phyloP scores from a whole-genome alignment of 1,284 basidiomycete species.

The Puccinia brachypodii region DNA sequence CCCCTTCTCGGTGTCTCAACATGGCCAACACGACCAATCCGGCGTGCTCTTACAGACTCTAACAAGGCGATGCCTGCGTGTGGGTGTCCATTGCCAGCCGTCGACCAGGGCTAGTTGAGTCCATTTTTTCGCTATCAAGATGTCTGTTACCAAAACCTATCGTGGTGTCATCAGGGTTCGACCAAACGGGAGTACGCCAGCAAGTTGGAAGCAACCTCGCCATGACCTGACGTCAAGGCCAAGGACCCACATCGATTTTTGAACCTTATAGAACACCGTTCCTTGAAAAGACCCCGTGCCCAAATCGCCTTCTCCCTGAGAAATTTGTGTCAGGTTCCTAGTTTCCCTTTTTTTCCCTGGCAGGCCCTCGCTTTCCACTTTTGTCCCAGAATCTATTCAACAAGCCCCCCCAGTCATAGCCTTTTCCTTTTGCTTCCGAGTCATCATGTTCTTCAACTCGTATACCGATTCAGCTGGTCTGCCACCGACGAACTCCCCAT shows the following conservation, averaged over 20 bases:
- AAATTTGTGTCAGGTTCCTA: conserved; percentile 11
- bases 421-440: not conserved
- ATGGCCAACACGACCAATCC: too few species aligned
- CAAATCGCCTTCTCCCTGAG: not conserved
- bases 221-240: conserved; percentile 25
- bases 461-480: conserved; percentile 31
- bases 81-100: too few species aligned
- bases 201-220: not conserved
- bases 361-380: not conserved
- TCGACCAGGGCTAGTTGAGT: too few species aligned
- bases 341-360: not conserved
- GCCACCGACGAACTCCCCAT: conserved; percentile 11
- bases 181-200: conserved; percentile 1
- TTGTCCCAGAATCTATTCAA: not conserved
- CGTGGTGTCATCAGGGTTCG: conserved; percentile 8
- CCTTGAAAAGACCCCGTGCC: not conserved
- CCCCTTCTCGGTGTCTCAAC: too few species aligned
- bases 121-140: too few species aligned
- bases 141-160: too few species aligned
- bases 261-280: not conserved
- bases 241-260: not conserved
- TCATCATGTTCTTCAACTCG: conserved; percentile 17
- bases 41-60: too few species aligned
- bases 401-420: too few species aligned
- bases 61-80: too few species aligned